These are phyloP conservation scores for Didymellaceae sp. DNA, from an alignment of 2,329 filamentous ascomycete genomes.

Conservation along the genomic window DNA sequence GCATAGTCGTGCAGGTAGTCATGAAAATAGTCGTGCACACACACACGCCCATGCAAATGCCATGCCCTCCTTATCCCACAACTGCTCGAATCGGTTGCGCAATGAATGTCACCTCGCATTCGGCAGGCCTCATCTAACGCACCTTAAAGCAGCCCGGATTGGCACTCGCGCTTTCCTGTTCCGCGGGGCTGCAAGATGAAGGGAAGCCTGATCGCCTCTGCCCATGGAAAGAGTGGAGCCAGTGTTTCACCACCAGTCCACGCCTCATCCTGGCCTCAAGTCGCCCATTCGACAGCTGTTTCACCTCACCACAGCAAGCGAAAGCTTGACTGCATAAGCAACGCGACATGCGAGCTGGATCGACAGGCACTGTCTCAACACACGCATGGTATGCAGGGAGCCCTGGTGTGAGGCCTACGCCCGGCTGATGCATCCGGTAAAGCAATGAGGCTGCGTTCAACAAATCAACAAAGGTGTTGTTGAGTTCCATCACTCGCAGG, in stretches of 20 bases:
- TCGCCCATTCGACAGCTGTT: constrained; percentile 3
- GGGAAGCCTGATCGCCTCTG: constrained; percentile 6
- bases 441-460: neutral
- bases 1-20: too few relatives aligned
- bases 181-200: constrained; percentile 3
- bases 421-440: too few relatives aligned
- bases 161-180: constrained; percentile 7
- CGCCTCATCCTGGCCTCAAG: neutral
- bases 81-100: neutral
- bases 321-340: constrained; percentile 18
- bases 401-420: neutral
- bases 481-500: neutral
- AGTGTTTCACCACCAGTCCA: constrained; percentile 10
- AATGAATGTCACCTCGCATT: neutral
- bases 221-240: too few relatives aligned
- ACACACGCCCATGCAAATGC: neutral
- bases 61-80: neutral
- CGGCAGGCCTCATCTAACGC: neutral
- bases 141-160: constrained; percentile 4
- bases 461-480: too few relatives aligned
- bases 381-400: neutral
- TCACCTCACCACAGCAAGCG: neutral
- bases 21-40: neutral
- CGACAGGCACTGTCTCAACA: constrained; percentile 2
- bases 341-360: constrained; percentile 7